phyloP scores from a whole-genome alignment of 495 filamentous ascomycete species.

The Polyplosphaeria fusca region DNA sequence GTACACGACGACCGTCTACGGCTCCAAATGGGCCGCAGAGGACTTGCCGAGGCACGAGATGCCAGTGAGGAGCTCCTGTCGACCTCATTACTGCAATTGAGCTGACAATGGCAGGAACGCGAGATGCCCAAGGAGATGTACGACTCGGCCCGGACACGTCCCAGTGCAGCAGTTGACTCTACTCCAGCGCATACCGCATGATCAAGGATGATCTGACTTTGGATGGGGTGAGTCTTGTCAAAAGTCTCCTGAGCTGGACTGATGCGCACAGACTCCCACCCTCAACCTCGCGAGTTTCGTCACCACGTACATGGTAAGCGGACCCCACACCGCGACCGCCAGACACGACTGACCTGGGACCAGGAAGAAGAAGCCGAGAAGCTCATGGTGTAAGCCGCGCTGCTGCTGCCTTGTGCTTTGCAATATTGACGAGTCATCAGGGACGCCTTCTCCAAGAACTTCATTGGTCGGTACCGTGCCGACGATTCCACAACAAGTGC shows the following conservation, averaged over 20 bases:
- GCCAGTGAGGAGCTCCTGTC: constrained; percentile 51
- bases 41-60: constrained; percentile 80
- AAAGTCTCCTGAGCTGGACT: constrained; percentile 66
- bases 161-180: neutral
- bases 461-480: constrained; percentile 46
- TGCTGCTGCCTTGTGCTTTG: neutral
- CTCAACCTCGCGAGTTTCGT: constrained; percentile 72
- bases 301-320: constrained; percentile 76
- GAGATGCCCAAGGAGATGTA: constrained; percentile 47
- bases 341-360: too few species aligned
- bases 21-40: constrained; percentile 71
- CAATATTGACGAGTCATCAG: constrained; percentile 31
- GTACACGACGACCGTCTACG: constrained; percentile 77
- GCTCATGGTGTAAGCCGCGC: constrained; percentile 57
- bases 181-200: constrained; percentile 73
- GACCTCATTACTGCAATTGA: neutral
- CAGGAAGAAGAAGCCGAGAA: constrained; percentile 87
- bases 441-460: constrained; percentile 86
- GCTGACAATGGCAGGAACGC: constrained; percentile 40
- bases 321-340: neutral
- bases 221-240: constrained; percentile 67
- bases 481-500: neutral
- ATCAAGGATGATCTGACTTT: constrained; percentile 90
- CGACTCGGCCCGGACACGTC: neutral
- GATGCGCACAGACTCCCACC: constrained; percentile 23